These are phyloP conservation scores for Phytophthora cryptogea DNA, from an alignment of 352 stramenopile species.

Conservation along the genomic window DNA sequence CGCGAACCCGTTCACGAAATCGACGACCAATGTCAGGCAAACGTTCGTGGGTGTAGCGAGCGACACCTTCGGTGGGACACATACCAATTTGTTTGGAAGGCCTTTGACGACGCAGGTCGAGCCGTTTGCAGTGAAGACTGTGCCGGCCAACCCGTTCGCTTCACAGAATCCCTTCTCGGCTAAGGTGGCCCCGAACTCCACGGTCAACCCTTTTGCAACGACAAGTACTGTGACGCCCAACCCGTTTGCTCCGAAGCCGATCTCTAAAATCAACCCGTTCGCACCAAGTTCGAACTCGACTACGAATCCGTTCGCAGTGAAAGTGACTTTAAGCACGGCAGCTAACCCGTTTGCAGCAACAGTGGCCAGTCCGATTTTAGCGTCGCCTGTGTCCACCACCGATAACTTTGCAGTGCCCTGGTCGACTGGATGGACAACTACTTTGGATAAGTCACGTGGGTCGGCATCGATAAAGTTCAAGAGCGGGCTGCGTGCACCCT, in stretches of 20 bases:
- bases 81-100: neutral
- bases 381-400: neutral
- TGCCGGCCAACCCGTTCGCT: neutral
- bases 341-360: constrained; percentile 13
- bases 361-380: constrained; percentile 1
- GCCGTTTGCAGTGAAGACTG: constrained; percentile 8
- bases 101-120: neutral
- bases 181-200: neutral
- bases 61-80: neutral
- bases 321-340: neutral
- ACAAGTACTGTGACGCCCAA: neutral
- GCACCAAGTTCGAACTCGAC: neutral
- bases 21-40: neutral
- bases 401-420: constrained; percentile 7
- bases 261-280: constrained; percentile 5
- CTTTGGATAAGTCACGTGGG: neutral
- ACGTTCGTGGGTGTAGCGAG: too few species aligned
- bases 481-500: constrained; percentile 8
- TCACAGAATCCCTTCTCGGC: constrained; percentile 14
- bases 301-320: constrained; percentile 13
- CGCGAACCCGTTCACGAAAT: constrained; percentile 16
- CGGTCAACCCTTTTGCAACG: constrained; percentile 7
- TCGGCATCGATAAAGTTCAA: constrained; percentile 20
- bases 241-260: neutral
- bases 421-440: neutral